Evolutionary conservation across 2,329 filamentous ascomycete species (phyloP), one percentile per base, ranked within the genome.

Genomic region (Colletotrichum sp.): DNA sequence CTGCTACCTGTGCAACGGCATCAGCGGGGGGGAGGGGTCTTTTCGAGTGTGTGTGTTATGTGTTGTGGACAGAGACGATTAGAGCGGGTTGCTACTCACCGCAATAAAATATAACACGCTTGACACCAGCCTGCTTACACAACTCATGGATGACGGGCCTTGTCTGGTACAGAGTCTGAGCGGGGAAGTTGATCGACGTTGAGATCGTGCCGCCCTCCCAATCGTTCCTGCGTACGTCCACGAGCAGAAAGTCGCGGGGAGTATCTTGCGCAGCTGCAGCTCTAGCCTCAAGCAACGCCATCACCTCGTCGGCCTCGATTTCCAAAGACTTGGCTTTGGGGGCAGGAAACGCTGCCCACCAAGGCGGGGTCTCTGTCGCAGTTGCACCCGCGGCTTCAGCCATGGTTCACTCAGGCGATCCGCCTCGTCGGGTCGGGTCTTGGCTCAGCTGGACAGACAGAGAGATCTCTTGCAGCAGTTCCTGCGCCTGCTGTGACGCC

Each of bases 151-250:
- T 80, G 8, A 84, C 82, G 6, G 87, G 84, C 8, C 90, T 85
- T 5, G 88, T 88, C 68, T 88, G 87, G 69, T 90, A 90, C 52
- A 92, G 85, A 15, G 85, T 88, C 70, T 92, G 89, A 10, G 90
- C 90, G 1, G 90, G 90, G 16, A 92, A 83, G 77, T 92, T 91
- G 77, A 93, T 85, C 1, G 91, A 92, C 4, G 87, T 88, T 10
- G 84, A 83, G 71, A 94, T 89, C 0, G 91, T 93, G 55, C 92
- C 92, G 30, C 92, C 92, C 80, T 88, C 87, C 84, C 88, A 89
- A 78, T 92, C 90, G 5, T 83, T 86, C 30, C 89, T 85, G 21
- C 89, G 87, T n/a, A 91, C 86, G 79, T 91, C 90, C 15, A 91
- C 87, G 5, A 90, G 81, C 21, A 90, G 80, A 63, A 89, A 89